These are phyloP conservation scores for Nyssa sinensis DNA, from an alignment of 148 eudicot genomes.

Conservation along the genomic window DNA sequence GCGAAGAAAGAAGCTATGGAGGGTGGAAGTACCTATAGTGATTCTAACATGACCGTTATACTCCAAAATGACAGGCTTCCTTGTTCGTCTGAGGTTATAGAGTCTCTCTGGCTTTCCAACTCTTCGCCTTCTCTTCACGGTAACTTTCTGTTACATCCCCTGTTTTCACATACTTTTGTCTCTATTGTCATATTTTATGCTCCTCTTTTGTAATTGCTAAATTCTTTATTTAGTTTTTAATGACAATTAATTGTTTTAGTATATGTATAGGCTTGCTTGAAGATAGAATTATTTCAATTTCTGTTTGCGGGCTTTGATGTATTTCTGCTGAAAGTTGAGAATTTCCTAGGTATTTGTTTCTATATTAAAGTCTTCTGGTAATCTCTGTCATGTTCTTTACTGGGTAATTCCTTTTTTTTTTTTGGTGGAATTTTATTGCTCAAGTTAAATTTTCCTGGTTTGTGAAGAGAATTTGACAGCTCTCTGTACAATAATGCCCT, in stretches of 20 bases:
- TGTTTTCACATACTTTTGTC: not conserved
- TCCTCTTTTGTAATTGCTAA: not conserved
- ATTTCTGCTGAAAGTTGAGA: not conserved
- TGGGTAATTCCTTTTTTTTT: too few species aligned
- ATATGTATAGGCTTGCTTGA: not conserved
- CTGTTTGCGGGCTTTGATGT: not conserved
- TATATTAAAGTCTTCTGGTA: not conserved
- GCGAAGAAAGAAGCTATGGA: constrained; percentile 38
- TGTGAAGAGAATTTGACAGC: too few species aligned
- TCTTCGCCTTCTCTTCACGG: constrained; percentile 56
- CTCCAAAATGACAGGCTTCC: constrained; percentile 30
- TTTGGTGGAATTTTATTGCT: too few species aligned
- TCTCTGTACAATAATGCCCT: too few species aligned
- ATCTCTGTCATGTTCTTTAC: not conserved
- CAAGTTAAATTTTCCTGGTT: not conserved
- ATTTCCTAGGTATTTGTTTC: too few species aligned
- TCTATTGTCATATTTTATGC: not conserved
- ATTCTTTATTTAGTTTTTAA: too few species aligned
- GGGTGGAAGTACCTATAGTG: constrained; percentile 14
- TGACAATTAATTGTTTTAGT: too few species aligned
- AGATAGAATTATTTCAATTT: not conserved
- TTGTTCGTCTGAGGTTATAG: constrained; percentile 28
- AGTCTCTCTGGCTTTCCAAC: constrained; percentile 48
- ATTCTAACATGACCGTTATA: constrained; percentile 21
- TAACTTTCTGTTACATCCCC: constrained; percentile 16